phyloP scores from a whole-genome alignment of 2,329 filamentous ascomycete genomes.

The Shiraia sp. region DNA sequence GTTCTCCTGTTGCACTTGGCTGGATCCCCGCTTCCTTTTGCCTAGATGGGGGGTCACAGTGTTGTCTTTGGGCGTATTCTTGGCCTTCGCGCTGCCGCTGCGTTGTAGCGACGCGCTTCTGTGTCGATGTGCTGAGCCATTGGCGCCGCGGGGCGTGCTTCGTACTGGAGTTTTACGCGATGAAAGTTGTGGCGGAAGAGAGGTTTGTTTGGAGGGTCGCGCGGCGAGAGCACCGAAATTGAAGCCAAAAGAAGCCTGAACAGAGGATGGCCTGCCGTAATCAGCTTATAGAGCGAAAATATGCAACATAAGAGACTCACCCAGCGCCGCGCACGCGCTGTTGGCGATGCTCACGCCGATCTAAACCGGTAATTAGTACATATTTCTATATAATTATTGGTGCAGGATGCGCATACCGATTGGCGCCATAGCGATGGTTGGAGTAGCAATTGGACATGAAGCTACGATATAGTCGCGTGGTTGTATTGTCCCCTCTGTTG shows the following conservation, averaged over 20 bases:
- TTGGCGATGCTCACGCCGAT: constrained; percentile 58
- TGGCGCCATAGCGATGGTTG: constrained; percentile 36
- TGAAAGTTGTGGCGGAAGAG: constrained; percentile 28
- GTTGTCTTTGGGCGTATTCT: constrained; percentile 17
- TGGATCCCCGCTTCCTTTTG: constrained; percentile 39
- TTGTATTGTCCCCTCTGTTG: constrained; percentile 19
- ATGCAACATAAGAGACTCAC: constrained; percentile 45
- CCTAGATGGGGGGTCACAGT: constrained; percentile 35
- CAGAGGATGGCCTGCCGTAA: constrained; percentile 48
- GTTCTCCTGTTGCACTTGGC: constrained; percentile 17
- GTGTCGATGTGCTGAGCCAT: constrained; percentile 30
- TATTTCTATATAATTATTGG: neutral
- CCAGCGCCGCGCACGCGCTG: constrained; percentile 62
- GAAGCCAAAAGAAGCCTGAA: constrained; percentile 57
- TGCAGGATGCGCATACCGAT: constrained; percentile 23
- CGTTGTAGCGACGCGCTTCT: constrained; percentile 35
- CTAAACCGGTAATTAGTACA: constrained; percentile 32
- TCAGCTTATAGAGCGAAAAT: constrained; percentile 20
- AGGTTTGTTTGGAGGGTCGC: constrained; percentile 27
- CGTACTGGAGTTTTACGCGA: constrained; percentile 30
- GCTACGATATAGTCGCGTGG: constrained; percentile 15
- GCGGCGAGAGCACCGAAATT: constrained; percentile 29
- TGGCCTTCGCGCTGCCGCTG: constrained; percentile 21
- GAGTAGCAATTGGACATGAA: constrained; percentile 17
- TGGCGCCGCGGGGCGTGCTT: constrained; percentile 19